Base-by-base conservation (phyloP, 2,329 filamentous ascomycete genomes). In the Aureobasidium mangrovei region DNA sequence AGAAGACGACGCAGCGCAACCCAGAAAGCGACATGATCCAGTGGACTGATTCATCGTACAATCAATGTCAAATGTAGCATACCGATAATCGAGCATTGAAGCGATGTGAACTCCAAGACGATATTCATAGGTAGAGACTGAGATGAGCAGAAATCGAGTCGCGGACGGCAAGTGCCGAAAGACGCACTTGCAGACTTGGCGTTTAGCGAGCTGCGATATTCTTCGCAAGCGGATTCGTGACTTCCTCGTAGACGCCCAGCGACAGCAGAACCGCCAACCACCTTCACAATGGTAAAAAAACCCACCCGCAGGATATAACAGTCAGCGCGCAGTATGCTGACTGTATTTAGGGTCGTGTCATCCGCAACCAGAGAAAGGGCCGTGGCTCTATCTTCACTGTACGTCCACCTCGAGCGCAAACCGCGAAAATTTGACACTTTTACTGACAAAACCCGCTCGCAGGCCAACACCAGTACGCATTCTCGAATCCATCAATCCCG, bases 321-420 rank as follows among this genome's bases (percentile, higher is more conserved):
- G 40, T 24, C 38, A 51, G 47, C 47, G 47, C 38, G 47, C 47
- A 51, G 42, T 35, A 40, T 44, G 49, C 49, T 53, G 49, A 53
- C 49, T 36, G 40, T 24, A 43, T 43, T 36, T 53, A 55, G 81
- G 81, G 81, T 82, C 79, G 84, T 73, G 84, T 86, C 69, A 86
- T 86, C 72, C 79, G 84, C 71, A 88, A 87, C 76, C 84, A 88
- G 80, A 83, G 65, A 62, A 84, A 84, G 77, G 81, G 84, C 74
- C 83, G 84, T 75, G 84, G 84, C 74, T 85, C 82, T 66, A 86
- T 88, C 77, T 88, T 88, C 78, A 86, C 80, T 71, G 56, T 56
- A 54, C 39, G 54, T 51, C 36, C 27, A 31, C 26, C 42, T 39
- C 9, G 39, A 42, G 47, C 31, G 27, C 43, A 36, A 18, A 36